Evolutionary conservation across 1,284 basidiomycete genomes (phyloP).

Genomic region (Exsudoporus floridanus): DNA sequence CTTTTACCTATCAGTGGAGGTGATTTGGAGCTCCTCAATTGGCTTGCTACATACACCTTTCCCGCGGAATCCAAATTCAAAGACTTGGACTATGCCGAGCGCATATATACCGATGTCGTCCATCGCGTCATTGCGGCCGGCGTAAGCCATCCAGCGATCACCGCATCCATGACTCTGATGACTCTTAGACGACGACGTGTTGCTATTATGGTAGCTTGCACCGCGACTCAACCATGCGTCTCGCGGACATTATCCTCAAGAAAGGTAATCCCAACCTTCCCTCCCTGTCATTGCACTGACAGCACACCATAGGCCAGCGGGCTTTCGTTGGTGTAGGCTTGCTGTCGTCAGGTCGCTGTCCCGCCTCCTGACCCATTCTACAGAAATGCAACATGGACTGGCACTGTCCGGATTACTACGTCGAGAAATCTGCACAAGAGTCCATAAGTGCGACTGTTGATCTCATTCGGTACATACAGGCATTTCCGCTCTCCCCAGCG

Average conservation of each 20-base stretch:
- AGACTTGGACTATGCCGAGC: constrained; percentile 71
- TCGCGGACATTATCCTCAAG: constrained; percentile 74
- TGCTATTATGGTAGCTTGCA: constrained; percentile 92
- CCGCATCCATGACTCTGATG: not conserved
- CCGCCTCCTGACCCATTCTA: constrained; percentile 14
- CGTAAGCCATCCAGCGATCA: constrained; percentile 45
- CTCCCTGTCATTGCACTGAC: constrained; percentile 3
- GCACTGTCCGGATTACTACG: constrained; percentile 69
- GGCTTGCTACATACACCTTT: constrained; percentile 87
- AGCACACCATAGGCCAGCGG: constrained; percentile 64
- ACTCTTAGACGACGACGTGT: constrained; percentile 80
- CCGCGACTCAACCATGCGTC: constrained; percentile 74
- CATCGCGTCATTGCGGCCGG: constrained; percentile 74
- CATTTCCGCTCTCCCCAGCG: constrained; percentile 41
- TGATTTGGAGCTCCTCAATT: constrained; percentile 86
- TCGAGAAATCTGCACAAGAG: constrained; percentile 59
- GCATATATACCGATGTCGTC: constrained; percentile 75
- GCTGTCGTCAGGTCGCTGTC: not conserved
- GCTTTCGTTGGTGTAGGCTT: constrained; percentile 76
- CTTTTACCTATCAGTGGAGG: constrained; percentile 53
- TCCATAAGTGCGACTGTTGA: constrained; percentile 62
- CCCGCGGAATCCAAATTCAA: constrained; percentile 83
- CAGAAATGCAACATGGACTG: constrained; percentile 95
- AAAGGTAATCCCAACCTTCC: constrained; percentile 46
- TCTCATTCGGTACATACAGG: constrained; percentile 71